Conservation (phyloP, 805 yeast genomes). For the Sugiyamaella valdiviana region DNA sequence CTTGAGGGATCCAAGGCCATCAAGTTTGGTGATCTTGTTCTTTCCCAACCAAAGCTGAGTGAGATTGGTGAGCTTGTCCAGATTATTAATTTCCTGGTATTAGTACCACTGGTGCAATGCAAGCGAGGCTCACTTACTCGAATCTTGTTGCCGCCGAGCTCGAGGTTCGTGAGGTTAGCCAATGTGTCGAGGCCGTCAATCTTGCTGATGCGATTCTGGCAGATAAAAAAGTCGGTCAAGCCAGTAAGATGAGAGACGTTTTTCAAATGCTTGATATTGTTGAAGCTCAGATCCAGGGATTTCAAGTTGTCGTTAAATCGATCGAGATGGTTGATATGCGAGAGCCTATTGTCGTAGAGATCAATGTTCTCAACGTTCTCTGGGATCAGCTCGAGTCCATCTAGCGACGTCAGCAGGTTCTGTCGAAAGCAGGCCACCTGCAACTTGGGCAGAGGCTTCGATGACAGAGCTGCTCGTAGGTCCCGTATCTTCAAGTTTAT, state of each 20-base stretch:
- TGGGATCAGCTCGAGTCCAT: slow-evolving; percentile 58
- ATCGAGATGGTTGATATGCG: slow-evolving; percentile 69
- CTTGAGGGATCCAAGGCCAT: slow-evolving; percentile 52
- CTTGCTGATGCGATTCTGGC: slow-evolving; percentile 75
- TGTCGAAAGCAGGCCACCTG: slow-evolving; percentile 70
- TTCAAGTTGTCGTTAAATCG: slow-evolving; percentile 47
- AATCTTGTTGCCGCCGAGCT: slow-evolving; percentile 84
- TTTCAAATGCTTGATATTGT: slow-evolving; percentile 79
- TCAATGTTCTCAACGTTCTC: slow-evolving; percentile 68
- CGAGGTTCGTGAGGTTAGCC: slow-evolving; percentile 57
- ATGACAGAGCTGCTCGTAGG: slow-evolving; percentile 49
- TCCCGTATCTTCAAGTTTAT: slow-evolving; percentile 64
- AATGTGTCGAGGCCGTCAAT: slow-evolving; percentile 62
- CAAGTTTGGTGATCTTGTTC: slow-evolving; percentile 60
- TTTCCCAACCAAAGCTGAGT: slow-evolving; percentile 90
- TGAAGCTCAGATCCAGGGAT: slow-evolving; percentile 78
- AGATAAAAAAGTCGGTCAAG: slow-evolving; percentile 69
- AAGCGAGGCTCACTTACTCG: slow-evolving; percentile 36
- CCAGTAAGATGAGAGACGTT: slow-evolving; percentile 59
- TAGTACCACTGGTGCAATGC: neutral
- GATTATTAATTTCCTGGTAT: slow-evolving; percentile 38
- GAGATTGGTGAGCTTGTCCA: slow-evolving; percentile 50
- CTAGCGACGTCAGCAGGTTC: slow-evolving; percentile 68
- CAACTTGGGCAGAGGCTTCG: slow-evolving; percentile 51
- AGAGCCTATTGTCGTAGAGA: slow-evolving; percentile 84